phyloP scores from a whole-genome alignment of 169 alveolate species.

The Cryptosporidium parvum region DNA sequence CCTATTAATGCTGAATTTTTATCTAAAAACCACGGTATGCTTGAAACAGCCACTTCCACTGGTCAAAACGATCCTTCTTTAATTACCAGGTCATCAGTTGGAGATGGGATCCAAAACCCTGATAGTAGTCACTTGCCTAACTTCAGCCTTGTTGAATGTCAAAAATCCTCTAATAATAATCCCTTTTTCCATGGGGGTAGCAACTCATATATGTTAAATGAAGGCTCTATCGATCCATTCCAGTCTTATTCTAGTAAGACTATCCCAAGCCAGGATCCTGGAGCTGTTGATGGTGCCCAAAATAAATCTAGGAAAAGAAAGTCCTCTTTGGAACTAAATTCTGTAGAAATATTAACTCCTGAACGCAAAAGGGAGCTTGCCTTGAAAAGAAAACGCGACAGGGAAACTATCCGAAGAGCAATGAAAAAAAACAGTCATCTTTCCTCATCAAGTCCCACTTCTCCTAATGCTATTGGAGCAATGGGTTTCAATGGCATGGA shows the following conservation, averaged over 20 bases:
- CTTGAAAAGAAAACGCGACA: slow-evolving; percentile 43
- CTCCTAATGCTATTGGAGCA: neutral
- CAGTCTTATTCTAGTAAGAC: slow-evolving; percentile 4
- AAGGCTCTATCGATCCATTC: neutral
- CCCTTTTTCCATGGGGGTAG: neutral
- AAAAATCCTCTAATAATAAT: neutral
- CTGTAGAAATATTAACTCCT: neutral
- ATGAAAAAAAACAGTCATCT: slow-evolving; percentile 16
- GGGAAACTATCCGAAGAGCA: slow-evolving; percentile 15
- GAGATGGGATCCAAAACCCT: neutral
- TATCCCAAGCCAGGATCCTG: neutral
- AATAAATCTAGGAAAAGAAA: neutral
- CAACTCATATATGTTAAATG: neutral
- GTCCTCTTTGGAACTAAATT: neutral
- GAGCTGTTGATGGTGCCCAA: neutral
- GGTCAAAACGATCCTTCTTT: neutral
- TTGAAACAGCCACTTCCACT: neutral
- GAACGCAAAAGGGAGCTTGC: slow-evolving; percentile 14
- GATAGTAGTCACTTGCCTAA: neutral
- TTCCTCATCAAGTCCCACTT: neutral
- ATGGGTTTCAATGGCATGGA: neutral
- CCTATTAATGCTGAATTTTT: slow-evolving; percentile 39
- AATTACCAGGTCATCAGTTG: neutral
- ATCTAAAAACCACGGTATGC: neutral
- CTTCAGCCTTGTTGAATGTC: neutral